phyloP scores from a whole-genome alignment of 768 basidiomycete species.

The Hemileccinum impolitum region DNA sequence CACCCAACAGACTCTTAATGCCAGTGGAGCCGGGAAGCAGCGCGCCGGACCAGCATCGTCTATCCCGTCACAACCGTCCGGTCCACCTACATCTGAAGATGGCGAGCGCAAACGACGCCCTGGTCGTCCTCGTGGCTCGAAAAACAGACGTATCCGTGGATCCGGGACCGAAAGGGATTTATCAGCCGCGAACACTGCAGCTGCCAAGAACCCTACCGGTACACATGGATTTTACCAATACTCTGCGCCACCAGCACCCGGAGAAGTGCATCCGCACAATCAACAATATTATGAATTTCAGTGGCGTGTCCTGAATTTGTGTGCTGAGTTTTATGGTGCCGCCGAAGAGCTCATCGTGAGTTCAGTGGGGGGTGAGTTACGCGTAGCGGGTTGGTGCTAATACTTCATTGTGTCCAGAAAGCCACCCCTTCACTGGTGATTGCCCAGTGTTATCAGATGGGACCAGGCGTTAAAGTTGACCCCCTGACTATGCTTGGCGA shows the following conservation, averaged over 20 bases:
- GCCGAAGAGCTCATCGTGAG: slow-evolving; percentile 81
- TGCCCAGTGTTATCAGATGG: slow-evolving; percentile 78
- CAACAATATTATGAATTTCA: slow-evolving; percentile 84
- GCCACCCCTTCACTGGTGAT: slow-evolving; percentile 66
- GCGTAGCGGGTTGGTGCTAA: slow-evolving; percentile 8
- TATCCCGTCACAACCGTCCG: slow-evolving; percentile 21
- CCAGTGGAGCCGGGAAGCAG: slow-evolving; percentile 17
- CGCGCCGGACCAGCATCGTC: slow-evolving; percentile 27
- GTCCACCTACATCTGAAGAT: slow-evolving; percentile 27
- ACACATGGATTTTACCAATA: slow-evolving; percentile 46
- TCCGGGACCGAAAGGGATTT: slow-evolving; percentile 27
- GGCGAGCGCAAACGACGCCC: slow-evolving; percentile 63
- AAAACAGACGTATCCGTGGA: slow-evolving; percentile 56
- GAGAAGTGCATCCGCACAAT: slow-evolving; percentile 58
- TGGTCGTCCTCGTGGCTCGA: slow-evolving; percentile 76
- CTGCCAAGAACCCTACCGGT: slow-evolving; percentile 29
- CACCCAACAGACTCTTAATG: slow-evolving; percentile 13
- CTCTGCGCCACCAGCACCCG: slow-evolving; percentile 38
- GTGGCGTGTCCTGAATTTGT: slow-evolving; percentile 78
- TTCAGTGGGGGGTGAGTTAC: slow-evolving; percentile 19
- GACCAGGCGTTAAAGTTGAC: slow-evolving; percentile 65
- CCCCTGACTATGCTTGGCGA: slow-evolving; percentile 71
- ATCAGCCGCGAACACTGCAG: slow-evolving; percentile 9
- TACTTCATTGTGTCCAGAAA: slow-evolving; percentile 33
- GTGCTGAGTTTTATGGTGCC: slow-evolving; percentile 82